phyloP scores from a whole-genome alignment of 2,329 filamentous ascomycete species.

The Talaromyces sp. region DNA sequence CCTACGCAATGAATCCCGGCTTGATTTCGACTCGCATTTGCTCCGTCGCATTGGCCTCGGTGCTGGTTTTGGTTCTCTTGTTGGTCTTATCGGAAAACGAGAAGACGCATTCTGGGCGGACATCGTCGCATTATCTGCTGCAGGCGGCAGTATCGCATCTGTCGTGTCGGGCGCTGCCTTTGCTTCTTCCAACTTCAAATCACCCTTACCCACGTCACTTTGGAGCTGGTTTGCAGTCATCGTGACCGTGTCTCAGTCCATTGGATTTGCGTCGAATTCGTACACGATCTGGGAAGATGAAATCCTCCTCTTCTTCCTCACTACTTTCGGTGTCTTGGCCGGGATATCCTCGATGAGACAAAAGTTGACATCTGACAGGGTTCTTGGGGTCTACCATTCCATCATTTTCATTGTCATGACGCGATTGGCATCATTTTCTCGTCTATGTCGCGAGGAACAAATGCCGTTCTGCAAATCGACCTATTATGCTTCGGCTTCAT shows the following conservation, averaged over 20 bases:
- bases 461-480: constrained; percentile 96
- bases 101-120: constrained; percentile 33
- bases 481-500: constrained; percentile 87
- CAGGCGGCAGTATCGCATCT: constrained; percentile 46
- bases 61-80: constrained; percentile 43
- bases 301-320: constrained; percentile 85
- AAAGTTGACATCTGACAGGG: constrained; percentile 62
- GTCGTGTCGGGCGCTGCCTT: constrained; percentile 39
- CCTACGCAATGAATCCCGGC: constrained; percentile 48
- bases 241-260: constrained; percentile 81
- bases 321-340: constrained; percentile 77
- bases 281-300: constrained; percentile 99
- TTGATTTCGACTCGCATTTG: constrained; percentile 45
- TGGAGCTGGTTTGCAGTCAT: constrained; percentile 86
- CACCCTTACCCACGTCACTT: constrained; percentile 65
- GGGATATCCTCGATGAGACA: constrained; percentile 73
- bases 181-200: constrained; percentile 39
- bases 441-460: constrained; percentile 94
- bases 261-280: constrained; percentile 94
- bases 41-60: constrained; percentile 51
- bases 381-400: constrained; percentile 79
- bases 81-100: constrained; percentile 7
- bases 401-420: constrained; percentile 75
- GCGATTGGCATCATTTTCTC: constrained; percentile 78
- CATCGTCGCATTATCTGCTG: constrained; percentile 37